Conservation (phyloP, 371 early-diverging fungal genomes). For the Thermomucor indicae-seudaticae region DNA sequence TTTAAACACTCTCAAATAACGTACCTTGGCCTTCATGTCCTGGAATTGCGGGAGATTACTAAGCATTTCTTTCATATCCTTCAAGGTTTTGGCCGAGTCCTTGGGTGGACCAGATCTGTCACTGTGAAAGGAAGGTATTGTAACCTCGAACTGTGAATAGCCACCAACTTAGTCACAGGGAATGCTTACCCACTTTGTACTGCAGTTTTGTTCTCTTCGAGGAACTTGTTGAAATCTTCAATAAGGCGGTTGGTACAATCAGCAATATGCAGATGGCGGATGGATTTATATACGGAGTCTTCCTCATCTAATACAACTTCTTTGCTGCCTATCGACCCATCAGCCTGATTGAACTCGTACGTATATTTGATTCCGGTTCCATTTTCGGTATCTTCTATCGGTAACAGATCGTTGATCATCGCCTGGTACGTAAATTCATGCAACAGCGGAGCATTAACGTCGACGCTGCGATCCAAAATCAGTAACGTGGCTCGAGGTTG, state of each 20-base stretch:
- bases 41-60: conserved; percentile 91
- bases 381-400: conserved; percentile 56
- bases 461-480: conserved; percentile 87
- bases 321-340: conserved; percentile 45
- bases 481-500: conserved; percentile 73
- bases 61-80: conserved; percentile 88
- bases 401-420: conserved; percentile 84
- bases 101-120: conserved; percentile 26
- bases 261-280: conserved; percentile 93
- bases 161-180: background rate
- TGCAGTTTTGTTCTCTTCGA: conserved; percentile 53
- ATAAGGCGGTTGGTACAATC: conserved; percentile 84
- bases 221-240: conserved; percentile 78
- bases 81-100: conserved; percentile 65
- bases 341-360: conserved; percentile 49
- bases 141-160: no score
- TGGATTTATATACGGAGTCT: conserved; percentile 75
- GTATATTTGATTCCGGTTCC: conserved; percentile 58
- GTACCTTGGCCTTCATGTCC: conserved; percentile 82
- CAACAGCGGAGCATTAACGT: conserved; percentile 81
- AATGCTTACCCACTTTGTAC: conserved; percentile 39
- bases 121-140: conserved; percentile 1
- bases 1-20: background rate
- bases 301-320: conserved; percentile 66
- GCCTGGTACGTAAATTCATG: conserved; percentile 97